Evolutionary conservation across 352 stramenopile genomes (phyloP), one percentile per base, ranked within the genome.

Genomic region (Phytophthora pinifolia): DNA sequence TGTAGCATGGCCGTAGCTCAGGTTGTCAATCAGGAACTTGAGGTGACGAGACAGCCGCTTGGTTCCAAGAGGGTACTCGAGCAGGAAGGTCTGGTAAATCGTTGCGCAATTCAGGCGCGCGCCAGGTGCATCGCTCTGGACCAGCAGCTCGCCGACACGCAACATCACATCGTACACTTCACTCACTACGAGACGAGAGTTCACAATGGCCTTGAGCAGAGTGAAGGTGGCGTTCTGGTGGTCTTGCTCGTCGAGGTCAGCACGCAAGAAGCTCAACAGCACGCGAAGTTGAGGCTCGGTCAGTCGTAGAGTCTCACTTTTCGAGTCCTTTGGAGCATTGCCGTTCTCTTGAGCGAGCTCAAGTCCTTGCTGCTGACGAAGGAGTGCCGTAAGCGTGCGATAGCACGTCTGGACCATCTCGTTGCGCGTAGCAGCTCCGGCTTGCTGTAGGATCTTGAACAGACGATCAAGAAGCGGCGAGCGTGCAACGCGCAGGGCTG

Each of bases 161-260:
- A 98, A 83, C 77, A 98, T 98, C 12, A 98, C 76, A 62, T 99
- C 96, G 69, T 98, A 99, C 51, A 98, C 86, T 63, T 98, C 94
- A 38, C 93, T 76, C 41, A 98, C 96, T 10, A 98, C 82, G 29
- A 96, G 94, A 17, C 78, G 88, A 6, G 88, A 96, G 27, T 86
- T 83, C 33, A 94, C 81, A 48, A 99, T 92, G 14, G 88, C 80
- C 59, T 98, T 98, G 5, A 98, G 74, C 45, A 98, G 72, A 35
- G 86, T 75, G 59, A 98, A 97, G 15, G 96, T 98, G 17, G 94
- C 79, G 73, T 98, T 98, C 62, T 98, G 92, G 54, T 98, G 90
- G 48, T 98, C 92, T 46, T 84, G 89, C 46, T 98, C 92, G 45
- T 96, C 83, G 18, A 99, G 57, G 54, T 97, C 91, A 6, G 80